Percentiles rank a stretch among this genome's conserved stretches.
Evolutionary conservation across 83 land plant species (phyloP).

Genomic region (Picea engelmannii): DNA sequence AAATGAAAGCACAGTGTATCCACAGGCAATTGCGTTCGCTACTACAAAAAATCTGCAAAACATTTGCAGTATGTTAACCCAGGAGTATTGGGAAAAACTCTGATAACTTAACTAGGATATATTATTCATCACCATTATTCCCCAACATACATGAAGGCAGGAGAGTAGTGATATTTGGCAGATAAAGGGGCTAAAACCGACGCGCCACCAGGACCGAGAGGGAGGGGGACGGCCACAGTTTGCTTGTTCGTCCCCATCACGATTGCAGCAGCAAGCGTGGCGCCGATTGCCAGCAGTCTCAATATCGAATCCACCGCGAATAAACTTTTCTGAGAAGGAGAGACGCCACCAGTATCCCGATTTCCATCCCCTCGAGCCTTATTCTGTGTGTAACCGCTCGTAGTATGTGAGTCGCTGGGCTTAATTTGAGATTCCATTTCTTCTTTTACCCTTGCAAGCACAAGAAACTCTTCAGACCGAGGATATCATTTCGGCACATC

Average conservation of each 20-base stretch:
- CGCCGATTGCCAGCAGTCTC: constrained; percentile 27
- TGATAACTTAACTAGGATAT: no score
- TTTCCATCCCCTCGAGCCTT: no score
- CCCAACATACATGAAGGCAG: constrained; percentile 42
- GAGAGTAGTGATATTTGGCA: constrained; percentile 51
- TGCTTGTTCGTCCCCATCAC: constrained; percentile 47
- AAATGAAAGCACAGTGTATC: constrained; percentile 27
- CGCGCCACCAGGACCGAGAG: not conserved
- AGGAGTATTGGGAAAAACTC: no score
- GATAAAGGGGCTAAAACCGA: not conserved
- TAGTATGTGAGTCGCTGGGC: no score
- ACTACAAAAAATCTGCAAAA: constrained; percentile 35
- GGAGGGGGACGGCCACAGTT: constrained; percentile 20
- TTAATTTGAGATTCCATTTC: no score
- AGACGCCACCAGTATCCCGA: no score
- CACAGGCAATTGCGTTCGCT: constrained; percentile 32
- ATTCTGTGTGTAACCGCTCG: no score
- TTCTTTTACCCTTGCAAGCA: no score
- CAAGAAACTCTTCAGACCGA: no score
- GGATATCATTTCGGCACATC: no score
- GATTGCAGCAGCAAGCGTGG: constrained; percentile 26
- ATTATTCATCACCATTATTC: no score
- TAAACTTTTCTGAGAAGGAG: no score
- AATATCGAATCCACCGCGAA: constrained; percentile 20
- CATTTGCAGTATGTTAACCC: not conserved